These are phyloP conservation scores for Claviceps pusilla DNA, from an alignment of 2,329 filamentous ascomycete genomes.

Conservation along the genomic window DNA sequence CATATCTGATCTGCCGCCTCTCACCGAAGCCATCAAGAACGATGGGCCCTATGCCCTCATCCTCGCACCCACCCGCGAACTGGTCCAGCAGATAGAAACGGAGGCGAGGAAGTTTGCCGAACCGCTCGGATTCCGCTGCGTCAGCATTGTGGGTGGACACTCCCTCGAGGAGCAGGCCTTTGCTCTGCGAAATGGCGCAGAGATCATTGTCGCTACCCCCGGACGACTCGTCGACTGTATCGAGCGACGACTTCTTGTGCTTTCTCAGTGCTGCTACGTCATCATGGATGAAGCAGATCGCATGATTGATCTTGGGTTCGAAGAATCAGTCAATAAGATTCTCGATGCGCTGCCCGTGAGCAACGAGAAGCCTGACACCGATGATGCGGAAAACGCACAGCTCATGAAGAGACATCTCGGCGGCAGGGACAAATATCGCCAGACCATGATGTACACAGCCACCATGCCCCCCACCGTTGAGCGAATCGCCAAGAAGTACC, in stretches of 20 bases:
- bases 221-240: conserved; percentile 96
- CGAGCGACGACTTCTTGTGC: conserved; percentile 76
- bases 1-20: conserved; percentile 74
- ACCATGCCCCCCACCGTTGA: conserved; percentile 92
- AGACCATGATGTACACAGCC: conserved; percentile 99
- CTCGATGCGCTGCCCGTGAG: conserved; percentile 80
- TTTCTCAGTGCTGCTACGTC: conserved; percentile 93
- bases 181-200: conserved; percentile 77
- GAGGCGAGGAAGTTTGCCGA: conserved; percentile 86
- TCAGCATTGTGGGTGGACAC: conserved; percentile 96
- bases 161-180: conserved; percentile 86
- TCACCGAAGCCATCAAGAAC: conserved; percentile 76
- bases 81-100: conserved; percentile 92
- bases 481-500: conserved; percentile 91
- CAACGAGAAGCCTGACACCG: conserved; percentile 90
- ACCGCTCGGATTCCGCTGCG: conserved; percentile 83
- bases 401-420: conserved; percentile 74
- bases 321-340: conserved; percentile 95
- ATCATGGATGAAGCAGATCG: conserved; percentile 99
- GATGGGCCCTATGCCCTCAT: conserved; percentile 97
- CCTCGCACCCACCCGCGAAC: conserved; percentile 85
- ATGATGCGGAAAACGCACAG: conserved; percentile 71
- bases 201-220: conserved; percentile 97
- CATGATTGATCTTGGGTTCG: conserved; percentile 97
- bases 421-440: conserved; percentile 66